Evolutionary conservation across 176 grass and related monocot genomes (phyloP).

Genomic region (Bonia amplexicaulis): DNA sequence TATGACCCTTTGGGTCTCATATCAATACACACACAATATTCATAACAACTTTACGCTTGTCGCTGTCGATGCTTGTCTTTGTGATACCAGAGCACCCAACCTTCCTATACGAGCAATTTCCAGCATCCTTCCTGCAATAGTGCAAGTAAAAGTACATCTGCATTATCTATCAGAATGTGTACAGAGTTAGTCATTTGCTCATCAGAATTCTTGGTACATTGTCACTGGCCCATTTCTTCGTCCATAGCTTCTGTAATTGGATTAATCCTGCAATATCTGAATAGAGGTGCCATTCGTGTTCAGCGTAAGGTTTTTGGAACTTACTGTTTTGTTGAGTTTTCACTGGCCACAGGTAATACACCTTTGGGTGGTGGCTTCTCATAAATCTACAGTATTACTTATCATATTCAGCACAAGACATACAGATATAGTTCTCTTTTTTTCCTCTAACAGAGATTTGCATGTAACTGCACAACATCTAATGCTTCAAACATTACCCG

Average conservation of each 20-base stretch:
- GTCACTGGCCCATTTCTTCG: background rate
- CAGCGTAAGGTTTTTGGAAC: background rate
- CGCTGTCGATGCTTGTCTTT: background rate
- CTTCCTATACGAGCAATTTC: background rate
- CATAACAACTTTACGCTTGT: background rate
- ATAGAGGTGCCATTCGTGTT: background rate
- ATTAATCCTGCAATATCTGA: background rate
- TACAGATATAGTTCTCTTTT: background rate
- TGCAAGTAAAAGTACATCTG: background rate
- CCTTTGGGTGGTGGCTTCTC: background rate
- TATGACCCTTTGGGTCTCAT: too few species aligned
- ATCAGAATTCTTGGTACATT: background rate
- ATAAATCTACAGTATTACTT: background rate
- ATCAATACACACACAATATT: too few species aligned
- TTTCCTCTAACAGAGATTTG: background rate
- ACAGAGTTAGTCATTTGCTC: background rate
- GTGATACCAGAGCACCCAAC: background rate
- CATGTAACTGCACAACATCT: background rate
- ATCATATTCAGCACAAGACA: background rate
- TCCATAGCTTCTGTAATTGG: background rate
- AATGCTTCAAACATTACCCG: slow-evolving; percentile 14
- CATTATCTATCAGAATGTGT: background rate
- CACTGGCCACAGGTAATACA: background rate
- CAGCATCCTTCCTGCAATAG: background rate
- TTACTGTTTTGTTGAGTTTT: background rate